A percentile compares a stretch with the other conserved stretches of the same genome.
phyloP scores from a whole-genome alignment of 495 filamentous ascomycete genomes.

The Astrocystis sublimbata region DNA sequence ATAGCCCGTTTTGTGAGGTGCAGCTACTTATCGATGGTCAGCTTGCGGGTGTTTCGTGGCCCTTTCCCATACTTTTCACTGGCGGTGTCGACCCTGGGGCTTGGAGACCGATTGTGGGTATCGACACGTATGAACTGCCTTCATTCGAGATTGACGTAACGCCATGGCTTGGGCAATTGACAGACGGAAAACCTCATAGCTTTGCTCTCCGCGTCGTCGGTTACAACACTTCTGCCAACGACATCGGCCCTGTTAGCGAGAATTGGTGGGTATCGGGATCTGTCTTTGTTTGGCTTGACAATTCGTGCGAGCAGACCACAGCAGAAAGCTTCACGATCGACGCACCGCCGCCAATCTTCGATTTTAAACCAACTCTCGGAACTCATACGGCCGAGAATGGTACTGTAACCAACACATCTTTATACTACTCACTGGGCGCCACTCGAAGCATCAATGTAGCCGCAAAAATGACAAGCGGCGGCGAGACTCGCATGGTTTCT shows the following conservation, averaged over 20 bases:
- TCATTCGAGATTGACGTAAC: conserved; percentile 86
- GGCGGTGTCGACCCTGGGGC: conserved; percentile 79
- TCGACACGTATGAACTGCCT: conserved; percentile 79
- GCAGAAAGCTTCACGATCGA: conserved; percentile 33
- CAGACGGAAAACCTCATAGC: conserved; percentile 62
- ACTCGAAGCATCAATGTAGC: conserved; percentile 56
- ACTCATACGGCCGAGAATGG: conserved; percentile 42
- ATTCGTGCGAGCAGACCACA: conserved; percentile 50
- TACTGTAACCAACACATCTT: conserved; percentile 60
- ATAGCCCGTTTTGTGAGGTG: conserved; percentile 79
- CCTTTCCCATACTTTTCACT: conserved; percentile 85
- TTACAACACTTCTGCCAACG: conserved; percentile 51
- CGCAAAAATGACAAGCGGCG: conserved; percentile 51
- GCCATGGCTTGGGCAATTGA: conserved; percentile 70
- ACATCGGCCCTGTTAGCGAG: conserved; percentile 55
- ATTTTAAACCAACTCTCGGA: conserved; percentile 37
- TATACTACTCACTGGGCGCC: conserved; percentile 61
- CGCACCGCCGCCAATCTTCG: conserved; percentile 33
- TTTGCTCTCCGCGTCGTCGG: conserved; percentile 73
- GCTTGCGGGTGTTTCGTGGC: conserved; percentile 79
- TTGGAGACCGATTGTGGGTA: conserved; percentile 83
- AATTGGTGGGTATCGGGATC: conserved; percentile 86
- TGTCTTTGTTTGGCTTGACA: conserved; percentile 72
- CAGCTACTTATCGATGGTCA: conserved; percentile 75
- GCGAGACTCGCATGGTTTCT: conserved; percentile 29